Conservation (phyloP, 1,139 yeast genomes). For the Zygosaccharomyces pseudobailii region DNA sequence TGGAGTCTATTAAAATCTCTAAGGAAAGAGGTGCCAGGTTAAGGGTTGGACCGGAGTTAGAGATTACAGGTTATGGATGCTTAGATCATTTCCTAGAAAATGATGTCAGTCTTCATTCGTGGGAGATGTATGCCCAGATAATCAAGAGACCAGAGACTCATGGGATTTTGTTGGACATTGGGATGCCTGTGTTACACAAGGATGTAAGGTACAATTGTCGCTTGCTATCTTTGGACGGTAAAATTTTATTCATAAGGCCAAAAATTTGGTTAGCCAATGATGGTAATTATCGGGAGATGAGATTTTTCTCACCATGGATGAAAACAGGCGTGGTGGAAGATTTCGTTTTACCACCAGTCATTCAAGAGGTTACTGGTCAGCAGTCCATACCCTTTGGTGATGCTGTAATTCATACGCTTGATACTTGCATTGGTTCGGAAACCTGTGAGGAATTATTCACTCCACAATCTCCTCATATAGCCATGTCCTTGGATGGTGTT, state of each 20-base stretch:
- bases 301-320: conserved; percentile 94
- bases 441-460: conserved; percentile 97
- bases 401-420: conserved; percentile 76
- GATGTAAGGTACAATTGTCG: conserved; percentile 90
- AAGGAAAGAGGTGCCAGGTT: conserved; percentile 70
- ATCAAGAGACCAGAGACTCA: conserved; percentile 58
- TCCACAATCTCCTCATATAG: conserved; percentile 91
- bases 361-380: conserved; percentile 63
- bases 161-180: conserved; percentile 81
- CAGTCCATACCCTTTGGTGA: conserved; percentile 76
- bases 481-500: conserved; percentile 90
- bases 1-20: conserved; percentile 74
- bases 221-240: conserved; percentile 70
- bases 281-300: conserved; percentile 96
- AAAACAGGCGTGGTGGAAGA: conserved; percentile 70
- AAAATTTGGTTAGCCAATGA: conserved; percentile 91
- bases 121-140: conserved; percentile 89
- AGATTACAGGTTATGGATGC: conserved; percentile 92
- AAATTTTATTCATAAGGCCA: conserved; percentile 82
- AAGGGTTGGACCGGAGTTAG: conserved; percentile 96
- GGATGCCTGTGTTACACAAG: conserved; percentile 89
- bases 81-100: conserved; percentile 91
- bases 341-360: conserved; percentile 62
- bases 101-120: conserved; percentile 82
- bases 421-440: conserved; percentile 89